phyloP scores from a whole-genome alignment of 2,329 filamentous ascomycete genomes.

The Metarhizium album region DNA sequence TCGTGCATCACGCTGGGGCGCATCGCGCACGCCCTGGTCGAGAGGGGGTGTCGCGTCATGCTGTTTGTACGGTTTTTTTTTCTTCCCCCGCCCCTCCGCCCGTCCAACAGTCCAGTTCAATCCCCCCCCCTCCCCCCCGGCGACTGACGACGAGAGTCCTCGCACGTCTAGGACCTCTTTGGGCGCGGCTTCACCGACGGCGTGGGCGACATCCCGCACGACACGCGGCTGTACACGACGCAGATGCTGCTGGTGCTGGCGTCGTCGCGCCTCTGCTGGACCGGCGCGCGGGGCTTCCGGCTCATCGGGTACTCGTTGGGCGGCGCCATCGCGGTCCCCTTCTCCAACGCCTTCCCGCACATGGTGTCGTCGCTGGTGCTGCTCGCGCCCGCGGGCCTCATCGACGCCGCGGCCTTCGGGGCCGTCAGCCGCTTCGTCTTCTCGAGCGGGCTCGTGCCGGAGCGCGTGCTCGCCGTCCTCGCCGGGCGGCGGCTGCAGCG shows the following conservation, averaged over 20 bases:
- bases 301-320: conserved; percentile 75
- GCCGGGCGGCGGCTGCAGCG: conserved; percentile 37
- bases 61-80: conserved; percentile 49
- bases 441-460: conserved; percentile 42
- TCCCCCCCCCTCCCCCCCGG: too few relatives aligned
- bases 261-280: conserved; percentile 62
- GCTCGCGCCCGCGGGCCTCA: conserved; percentile 68
- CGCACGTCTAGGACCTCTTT: conserved; percentile 59
- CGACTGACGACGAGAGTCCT: conserved; percentile 4
- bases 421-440: conserved; percentile 39
- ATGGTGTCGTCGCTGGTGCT: conserved; percentile 62
- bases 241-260: conserved; percentile 62
- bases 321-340: conserved; percentile 65
- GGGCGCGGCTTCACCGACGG: conserved; percentile 57
- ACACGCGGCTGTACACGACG: conserved; percentile 60
- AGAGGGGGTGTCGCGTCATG: conserved; percentile 67
- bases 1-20: conserved; percentile 62
- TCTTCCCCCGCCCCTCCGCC: too few relatives aligned
- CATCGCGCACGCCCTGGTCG: conserved; percentile 56
- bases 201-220: conserved; percentile 56
- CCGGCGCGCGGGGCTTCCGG: conserved; percentile 44
- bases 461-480: conserved; percentile 36
- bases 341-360: conserved; percentile 61
- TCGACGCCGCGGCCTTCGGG: conserved; percentile 46
- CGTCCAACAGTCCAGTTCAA: too few relatives aligned